Percentiles rank a stretch among this genome's conserved stretches.
Conservation (phyloP, 1,284 basidiomycete genomes). For the Sporisorium scitamineum region DNA sequence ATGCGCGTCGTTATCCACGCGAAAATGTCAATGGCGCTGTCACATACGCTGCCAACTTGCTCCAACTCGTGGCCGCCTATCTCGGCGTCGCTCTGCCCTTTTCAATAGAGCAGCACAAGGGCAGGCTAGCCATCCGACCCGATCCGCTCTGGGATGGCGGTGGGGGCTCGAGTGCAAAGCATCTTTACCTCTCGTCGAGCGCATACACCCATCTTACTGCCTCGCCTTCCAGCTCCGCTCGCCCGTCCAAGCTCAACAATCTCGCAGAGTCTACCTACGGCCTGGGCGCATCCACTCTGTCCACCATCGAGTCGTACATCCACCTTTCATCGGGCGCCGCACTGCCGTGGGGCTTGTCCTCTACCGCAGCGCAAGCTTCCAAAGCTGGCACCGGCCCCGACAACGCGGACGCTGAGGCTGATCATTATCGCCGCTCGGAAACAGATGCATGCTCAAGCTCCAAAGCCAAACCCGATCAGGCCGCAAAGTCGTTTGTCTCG, state of each 20-base stretch:
- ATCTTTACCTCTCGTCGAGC: constrained; percentile 46
- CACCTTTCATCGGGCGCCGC: constrained; percentile 38
- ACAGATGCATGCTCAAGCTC: constrained; percentile 5
- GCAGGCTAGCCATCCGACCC: constrained; percentile 36
- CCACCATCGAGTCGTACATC: constrained; percentile 55
- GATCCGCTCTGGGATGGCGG: constrained; percentile 56
- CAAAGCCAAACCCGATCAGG: constrained; percentile 38
- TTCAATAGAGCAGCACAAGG: constrained; percentile 42
- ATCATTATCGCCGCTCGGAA: constrained; percentile 2
- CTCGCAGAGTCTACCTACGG: constrained; percentile 52
- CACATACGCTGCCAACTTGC: constrained; percentile 43
- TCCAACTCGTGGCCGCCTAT: constrained; percentile 49
- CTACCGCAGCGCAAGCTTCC: constrained; percentile 6
- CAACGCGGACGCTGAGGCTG: not conserved
- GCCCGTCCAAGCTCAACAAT: constrained; percentile 33
- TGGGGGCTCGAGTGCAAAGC: constrained; percentile 46
- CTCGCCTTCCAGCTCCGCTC: not conserved
- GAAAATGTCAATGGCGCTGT: constrained; percentile 57
- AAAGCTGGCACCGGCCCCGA: not conserved
- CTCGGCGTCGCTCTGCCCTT: constrained; percentile 60
- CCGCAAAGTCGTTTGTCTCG: constrained; percentile 49
- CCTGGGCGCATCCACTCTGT: constrained; percentile 55
- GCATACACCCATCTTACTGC: constrained; percentile 44
- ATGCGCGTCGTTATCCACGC: constrained; percentile 50
- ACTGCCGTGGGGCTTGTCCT: constrained; percentile 43